Evolutionary conservation across 306 rosid species (phyloP).

Genomic region (Mimosa bimucronata): DNA sequence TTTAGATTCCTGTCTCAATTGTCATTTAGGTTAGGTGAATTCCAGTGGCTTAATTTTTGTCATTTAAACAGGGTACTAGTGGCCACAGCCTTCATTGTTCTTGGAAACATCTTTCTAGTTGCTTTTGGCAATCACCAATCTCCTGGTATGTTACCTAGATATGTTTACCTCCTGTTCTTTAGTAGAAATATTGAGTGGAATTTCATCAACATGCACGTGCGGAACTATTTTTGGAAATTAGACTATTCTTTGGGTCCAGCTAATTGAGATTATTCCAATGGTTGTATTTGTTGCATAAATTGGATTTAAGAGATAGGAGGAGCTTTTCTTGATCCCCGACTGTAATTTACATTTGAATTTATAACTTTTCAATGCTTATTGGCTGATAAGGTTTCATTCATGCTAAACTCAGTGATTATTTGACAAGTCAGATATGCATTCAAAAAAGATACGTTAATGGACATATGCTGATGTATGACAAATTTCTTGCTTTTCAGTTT

Average conservation of each 20-base stretch:
- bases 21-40: slow-evolving; percentile 15
- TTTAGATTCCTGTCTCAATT: slow-evolving; percentile 34
- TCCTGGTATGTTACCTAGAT: slow-evolving; percentile 65
- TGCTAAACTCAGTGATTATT: background rate
- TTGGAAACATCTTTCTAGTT: slow-evolving; percentile 89
- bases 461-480: slow-evolving; percentile 34
- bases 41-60: slow-evolving; percentile 20
- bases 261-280: too few relatives aligned
- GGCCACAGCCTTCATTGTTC: slow-evolving; percentile 96
- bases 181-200: background rate
- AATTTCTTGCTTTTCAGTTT: slow-evolving; percentile 65
- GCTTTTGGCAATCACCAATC: slow-evolving; percentile 99
- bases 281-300: too few relatives aligned
- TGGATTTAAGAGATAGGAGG: background rate
- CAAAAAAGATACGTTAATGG: slow-evolving; percentile 7
- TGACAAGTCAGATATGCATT: slow-evolving; percentile 14
- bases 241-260: too few relatives aligned
- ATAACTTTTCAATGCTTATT: slow-evolving; percentile 22
- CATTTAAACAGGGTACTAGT: slow-evolving; percentile 76
- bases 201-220: too few relatives aligned
- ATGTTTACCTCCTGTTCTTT: background rate
- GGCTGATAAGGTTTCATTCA: slow-evolving; percentile 13
- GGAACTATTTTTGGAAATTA: too few relatives aligned
- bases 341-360: slow-evolving; percentile 6
- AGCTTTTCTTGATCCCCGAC: slow-evolving; percentile 17